These are phyloP conservation scores for Cercospora beticola DNA, from an alignment of 2,329 filamentous ascomycete species.

Conservation along the genomic window DNA sequence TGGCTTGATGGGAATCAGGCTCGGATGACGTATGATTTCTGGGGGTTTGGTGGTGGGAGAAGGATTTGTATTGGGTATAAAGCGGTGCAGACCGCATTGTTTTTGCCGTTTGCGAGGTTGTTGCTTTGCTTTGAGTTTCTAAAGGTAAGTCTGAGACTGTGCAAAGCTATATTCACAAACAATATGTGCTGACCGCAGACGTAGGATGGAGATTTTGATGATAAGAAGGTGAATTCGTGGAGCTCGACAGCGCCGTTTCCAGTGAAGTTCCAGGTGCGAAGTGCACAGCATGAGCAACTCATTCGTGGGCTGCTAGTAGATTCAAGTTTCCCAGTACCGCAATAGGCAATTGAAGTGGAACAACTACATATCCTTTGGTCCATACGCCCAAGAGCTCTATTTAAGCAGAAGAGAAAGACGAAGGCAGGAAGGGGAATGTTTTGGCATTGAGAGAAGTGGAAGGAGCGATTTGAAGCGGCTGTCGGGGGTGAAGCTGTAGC, in stretches of 20 bases:
- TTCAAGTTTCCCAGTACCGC: background rate
- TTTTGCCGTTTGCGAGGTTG: conserved; percentile 12
- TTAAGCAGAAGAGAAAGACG: background rate
- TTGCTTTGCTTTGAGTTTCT: conserved; percentile 12
- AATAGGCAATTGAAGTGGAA: background rate
- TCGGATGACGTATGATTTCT: conserved; percentile 14
- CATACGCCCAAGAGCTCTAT: background rate
- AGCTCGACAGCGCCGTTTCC: conserved; percentile 12
- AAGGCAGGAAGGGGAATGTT: too few relatives aligned
- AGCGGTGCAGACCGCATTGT: conserved; percentile 13
- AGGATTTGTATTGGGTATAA: conserved; percentile 20
- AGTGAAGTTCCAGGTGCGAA: background rate
- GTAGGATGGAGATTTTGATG: conserved; percentile 14
- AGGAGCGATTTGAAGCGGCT: background rate
- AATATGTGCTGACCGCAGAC: background rate
- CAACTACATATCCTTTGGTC: background rate
- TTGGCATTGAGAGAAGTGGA: background rate
- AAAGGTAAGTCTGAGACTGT: background rate
- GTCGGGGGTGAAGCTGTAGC: background rate
- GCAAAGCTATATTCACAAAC: background rate
- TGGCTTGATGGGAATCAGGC: conserved; percentile 13
- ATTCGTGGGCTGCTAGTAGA: background rate
- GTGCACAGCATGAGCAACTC: conserved; percentile 6
- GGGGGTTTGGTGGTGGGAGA: conserved; percentile 16
- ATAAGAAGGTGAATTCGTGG: conserved; percentile 16